Base-by-base conservation (phyloP, 2,329 filamentous ascomycete species). In the Stagonosporopsis cucurbitacearum region DNA sequence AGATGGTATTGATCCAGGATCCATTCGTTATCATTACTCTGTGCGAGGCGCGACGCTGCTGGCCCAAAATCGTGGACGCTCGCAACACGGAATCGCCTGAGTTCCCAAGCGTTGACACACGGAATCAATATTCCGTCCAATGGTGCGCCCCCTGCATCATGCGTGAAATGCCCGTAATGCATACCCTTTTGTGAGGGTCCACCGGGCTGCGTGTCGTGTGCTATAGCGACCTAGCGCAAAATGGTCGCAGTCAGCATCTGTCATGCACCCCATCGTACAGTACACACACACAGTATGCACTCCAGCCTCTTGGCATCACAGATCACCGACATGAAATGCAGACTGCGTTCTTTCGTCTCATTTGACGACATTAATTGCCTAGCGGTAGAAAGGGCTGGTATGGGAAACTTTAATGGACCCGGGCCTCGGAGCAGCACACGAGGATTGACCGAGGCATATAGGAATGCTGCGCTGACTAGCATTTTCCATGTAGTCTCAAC, bases 291-390 rank as follows among this genome's bases (percentile, higher is more conserved):
- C 45, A 51, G n/a, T 17, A 50, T 58, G 58, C 58, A 58, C 50
- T 58, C 44, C 54, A 50, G 23, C 17, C 22, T 50, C 58, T 60
- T 60, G 58, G 58, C 58, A 49, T 60, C 57, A 59, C 57, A 28
- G 53, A 54, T 57, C 58, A 60, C 58, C 51, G 43, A 41, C 58
- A 58, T 60, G 45, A 47, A 33, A 36, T 25, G 26, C 47, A 43
- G 26, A n/a, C 30, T 37, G 26, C 44, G 41, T 56, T 46, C 46
- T 53, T 59, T 45, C 53, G 22, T 60, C 36, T 17, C 23, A 20
- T 48, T 47, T 19, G 12, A 33, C 17, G 19, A 19, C 22, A 37
- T 35, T 43, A 42, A 23, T 20, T 30, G n/a, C n/a, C 39, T 35
- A 22, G 28, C 17, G 25, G n/a, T 47, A 19, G 6, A 47, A 30